Base-by-base conservation (phyloP, 805 yeast species). In the Yamadazyma nakazawae region DNA sequence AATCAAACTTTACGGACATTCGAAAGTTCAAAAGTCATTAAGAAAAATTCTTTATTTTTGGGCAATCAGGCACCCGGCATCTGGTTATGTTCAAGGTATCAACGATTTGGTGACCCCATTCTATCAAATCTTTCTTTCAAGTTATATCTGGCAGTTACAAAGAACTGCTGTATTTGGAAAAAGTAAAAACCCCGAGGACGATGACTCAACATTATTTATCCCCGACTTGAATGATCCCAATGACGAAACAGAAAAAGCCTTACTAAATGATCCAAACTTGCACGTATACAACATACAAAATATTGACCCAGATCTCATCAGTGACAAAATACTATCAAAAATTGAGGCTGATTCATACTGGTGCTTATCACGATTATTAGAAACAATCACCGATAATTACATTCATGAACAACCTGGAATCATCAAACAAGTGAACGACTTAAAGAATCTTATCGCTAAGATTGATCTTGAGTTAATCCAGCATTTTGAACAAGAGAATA, bases 371-470 rank as follows among this genome's bases (percentile, higher is more conserved):
- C 84, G 92, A 59, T 73, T 94, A 21, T 73, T 94, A 42, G 99
- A 94, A 59, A 95, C 95, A 17, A 94, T 94, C 51, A 96, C 95
- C 54, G 99, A 94, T 64, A 94, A 91, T 61, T 94, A 91, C 66
- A 92, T 94, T 45, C 98, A 92, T 67, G 97, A 96, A 31, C 99
- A 94, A 64, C 99, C 99, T 0, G 99, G 99, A 2, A 94, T 94
- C 42, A 79, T 90, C 38, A 78, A 96, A 51, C 99, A 94, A 66
- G 97, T 94, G 1, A 78, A 78, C 26, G 95, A 85, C 54, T 71
- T 94, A 52, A 80, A 82, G 45, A 88, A 83, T 52, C 72, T 94
- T 43, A 88, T 91, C 14, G 77, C 81, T 52, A 76, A 96, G 52
- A 91, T 92, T 46, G 98, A 94, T 59, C 64, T 76, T 2, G 83